Conservation (phyloP, 306 rosid species). For the Inga leiocalycina region DNA sequence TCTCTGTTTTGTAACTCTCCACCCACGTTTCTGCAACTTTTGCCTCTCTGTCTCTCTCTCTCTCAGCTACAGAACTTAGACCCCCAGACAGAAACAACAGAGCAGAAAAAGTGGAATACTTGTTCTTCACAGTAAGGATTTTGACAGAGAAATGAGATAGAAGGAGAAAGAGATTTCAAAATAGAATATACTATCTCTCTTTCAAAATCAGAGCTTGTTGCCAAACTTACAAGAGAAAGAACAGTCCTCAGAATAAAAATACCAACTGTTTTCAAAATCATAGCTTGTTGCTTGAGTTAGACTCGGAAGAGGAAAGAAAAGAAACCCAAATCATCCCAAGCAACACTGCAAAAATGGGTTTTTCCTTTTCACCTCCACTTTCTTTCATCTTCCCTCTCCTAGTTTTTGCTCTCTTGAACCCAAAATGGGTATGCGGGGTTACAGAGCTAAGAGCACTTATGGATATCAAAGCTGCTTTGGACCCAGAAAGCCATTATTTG, state of each 20-base stretch:
- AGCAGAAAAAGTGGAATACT: neutral
- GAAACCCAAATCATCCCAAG: neutral
- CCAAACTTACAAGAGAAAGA: neutral
- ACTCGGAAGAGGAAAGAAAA: neutral
- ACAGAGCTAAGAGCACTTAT: constrained; percentile 64
- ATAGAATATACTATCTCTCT: neutral
- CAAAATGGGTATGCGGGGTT: constrained; percentile 45
- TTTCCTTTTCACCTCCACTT: constrained; percentile 26
- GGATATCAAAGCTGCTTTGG: constrained; percentile 64
- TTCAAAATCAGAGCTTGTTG: constrained; percentile 28
- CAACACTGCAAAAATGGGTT: constrained; percentile 44
- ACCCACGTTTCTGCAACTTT: constrained; percentile 26
- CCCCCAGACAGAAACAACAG: constrained; percentile 13
- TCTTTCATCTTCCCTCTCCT: constrained; percentile 39
- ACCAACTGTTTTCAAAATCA: constrained; percentile 17
- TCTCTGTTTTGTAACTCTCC: neutral
- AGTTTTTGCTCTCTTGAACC: constrained; percentile 36
- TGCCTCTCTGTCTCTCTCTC: constrained; percentile 23
- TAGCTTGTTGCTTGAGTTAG: neutral
- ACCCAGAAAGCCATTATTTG: constrained; percentile 55
- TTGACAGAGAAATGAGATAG: neutral
- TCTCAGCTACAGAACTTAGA: neutral
- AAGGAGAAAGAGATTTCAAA: neutral
- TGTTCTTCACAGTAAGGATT: neutral
- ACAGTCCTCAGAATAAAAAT: neutral